These are phyloP conservation scores for Ganoderma resinaceum DNA, from an alignment of 1,284 basidiomycete genomes.

Conservation along the genomic window DNA sequence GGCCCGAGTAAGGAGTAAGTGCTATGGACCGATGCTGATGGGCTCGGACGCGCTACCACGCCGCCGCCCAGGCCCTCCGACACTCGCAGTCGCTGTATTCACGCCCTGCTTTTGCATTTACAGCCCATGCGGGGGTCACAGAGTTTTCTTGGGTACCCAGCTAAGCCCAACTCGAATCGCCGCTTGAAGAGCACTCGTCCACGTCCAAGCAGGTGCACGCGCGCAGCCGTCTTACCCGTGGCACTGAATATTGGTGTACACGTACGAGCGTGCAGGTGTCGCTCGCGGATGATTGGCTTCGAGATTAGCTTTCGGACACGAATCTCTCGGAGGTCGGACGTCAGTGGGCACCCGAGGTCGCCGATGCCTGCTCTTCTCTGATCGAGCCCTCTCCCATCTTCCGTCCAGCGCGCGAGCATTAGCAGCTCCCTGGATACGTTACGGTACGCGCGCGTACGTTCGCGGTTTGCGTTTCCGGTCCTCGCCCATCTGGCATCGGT, in stretches of 20 bases:
- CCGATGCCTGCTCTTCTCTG: neutral
- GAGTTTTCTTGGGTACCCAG: too few species aligned
- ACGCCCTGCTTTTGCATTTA: neutral
- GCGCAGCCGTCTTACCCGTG: too few species aligned
- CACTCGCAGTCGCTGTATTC: too few species aligned
- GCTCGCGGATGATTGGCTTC: neutral
- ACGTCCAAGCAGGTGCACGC: too few species aligned
- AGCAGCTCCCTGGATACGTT: too few species aligned
- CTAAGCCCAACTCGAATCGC: neutral
- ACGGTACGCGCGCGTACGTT: too few species aligned
- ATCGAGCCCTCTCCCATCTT: neutral
- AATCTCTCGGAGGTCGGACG: neutral
- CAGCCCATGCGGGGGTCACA: neutral
- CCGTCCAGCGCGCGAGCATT: too few species aligned
- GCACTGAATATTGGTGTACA: neutral
- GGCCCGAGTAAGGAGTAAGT: neutral
- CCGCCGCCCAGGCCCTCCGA: neutral
- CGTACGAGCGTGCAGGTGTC: neutral
- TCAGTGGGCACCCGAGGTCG: neutral
- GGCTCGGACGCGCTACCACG: neutral
- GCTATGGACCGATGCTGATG: neutral
- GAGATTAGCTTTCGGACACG: constrained; percentile 1
- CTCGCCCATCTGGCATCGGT: neutral
- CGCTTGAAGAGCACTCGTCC: too few species aligned
- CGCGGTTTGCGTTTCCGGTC: neutral